phyloP scores from a whole-genome alignment of 331 rosid genomes.

The Prunus yedoensis region DNA sequence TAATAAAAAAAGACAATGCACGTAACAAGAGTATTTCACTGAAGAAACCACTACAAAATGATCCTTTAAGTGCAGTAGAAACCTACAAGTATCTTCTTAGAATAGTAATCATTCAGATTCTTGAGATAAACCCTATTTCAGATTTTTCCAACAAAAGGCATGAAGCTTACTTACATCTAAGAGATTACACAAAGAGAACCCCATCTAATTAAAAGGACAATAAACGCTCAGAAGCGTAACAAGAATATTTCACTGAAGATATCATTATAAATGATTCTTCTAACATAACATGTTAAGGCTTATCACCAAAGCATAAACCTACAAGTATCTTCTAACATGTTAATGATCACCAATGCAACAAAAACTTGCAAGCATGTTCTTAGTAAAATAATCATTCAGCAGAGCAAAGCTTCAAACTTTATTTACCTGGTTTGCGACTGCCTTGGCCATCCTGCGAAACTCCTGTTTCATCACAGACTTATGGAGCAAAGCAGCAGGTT shows the following conservation, averaged over 20 bases:
- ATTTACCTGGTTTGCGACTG: conserved; percentile 75
- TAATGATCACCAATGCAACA: conserved; percentile 17
- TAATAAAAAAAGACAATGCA: background rate
- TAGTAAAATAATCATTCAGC: background rate
- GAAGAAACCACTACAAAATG: background rate
- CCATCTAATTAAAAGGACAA: conserved; percentile 51
- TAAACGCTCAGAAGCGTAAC: conserved; percentile 27
- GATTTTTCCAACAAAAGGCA: background rate
- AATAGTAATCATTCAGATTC: background rate
- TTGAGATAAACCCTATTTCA: background rate
- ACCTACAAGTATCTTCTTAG: background rate
- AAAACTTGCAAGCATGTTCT: background rate
- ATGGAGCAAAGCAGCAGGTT: conserved; percentile 77
- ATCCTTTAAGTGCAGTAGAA: background rate
- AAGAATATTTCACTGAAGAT: conserved; percentile 18
- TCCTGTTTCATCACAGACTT: conserved; percentile 92
- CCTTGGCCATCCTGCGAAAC: conserved; percentile 77
- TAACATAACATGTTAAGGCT: conserved; percentile 9
- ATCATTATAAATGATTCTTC: background rate
- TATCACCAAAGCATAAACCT: conserved; percentile 6
- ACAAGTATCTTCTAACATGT: conserved; percentile 8
- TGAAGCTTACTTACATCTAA: background rate
- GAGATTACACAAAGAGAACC: conserved; percentile 31
- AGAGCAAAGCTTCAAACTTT: background rate
- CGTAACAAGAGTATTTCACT: conserved; percentile 1